Evolutionary conservation across 2,329 filamentous ascomycete genomes (phyloP).

Genomic region (Scopulariopsis brevicaulis): DNA sequence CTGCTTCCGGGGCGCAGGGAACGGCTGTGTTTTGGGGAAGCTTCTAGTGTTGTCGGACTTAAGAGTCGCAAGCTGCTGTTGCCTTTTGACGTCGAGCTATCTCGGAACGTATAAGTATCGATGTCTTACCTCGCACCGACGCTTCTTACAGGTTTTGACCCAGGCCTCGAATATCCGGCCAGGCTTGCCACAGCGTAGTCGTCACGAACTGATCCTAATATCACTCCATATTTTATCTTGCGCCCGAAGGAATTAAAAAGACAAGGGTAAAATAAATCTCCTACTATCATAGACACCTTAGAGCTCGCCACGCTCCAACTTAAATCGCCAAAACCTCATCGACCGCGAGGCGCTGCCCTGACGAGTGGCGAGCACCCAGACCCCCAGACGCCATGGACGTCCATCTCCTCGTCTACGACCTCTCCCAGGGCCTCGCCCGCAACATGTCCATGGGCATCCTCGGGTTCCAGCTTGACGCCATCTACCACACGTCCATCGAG

Average conservation of each 20-base stretch:
- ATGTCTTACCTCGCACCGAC: neutral
- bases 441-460: slow-evolving; percentile 42
- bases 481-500: slow-evolving; percentile 91
- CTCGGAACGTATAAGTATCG: neutral
- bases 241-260: too few species aligned
- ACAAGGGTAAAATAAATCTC: neutral
- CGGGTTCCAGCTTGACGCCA: slow-evolving; percentile 65
- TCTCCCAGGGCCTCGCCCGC: slow-evolving; percentile 50
- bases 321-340: neutral
- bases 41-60: neutral
- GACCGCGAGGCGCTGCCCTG: neutral
- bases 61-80: slow-evolving; percentile 1
- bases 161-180: neutral
- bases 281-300: neutral
- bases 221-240: too few species aligned
- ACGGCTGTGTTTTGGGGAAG: neutral
- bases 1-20: neutral
- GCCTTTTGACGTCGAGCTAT: neutral
- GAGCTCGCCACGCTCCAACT: neutral
- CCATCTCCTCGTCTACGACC: slow-evolving; percentile 67
- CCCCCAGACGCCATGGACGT: slow-evolving; percentile 49
- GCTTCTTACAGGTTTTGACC: neutral
- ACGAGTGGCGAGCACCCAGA: neutral
- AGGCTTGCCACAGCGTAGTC: neutral
- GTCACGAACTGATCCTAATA: neutral